Base-by-base conservation (phyloP, 768 basidiomycete species). In the Podaxis sp. region DNA sequence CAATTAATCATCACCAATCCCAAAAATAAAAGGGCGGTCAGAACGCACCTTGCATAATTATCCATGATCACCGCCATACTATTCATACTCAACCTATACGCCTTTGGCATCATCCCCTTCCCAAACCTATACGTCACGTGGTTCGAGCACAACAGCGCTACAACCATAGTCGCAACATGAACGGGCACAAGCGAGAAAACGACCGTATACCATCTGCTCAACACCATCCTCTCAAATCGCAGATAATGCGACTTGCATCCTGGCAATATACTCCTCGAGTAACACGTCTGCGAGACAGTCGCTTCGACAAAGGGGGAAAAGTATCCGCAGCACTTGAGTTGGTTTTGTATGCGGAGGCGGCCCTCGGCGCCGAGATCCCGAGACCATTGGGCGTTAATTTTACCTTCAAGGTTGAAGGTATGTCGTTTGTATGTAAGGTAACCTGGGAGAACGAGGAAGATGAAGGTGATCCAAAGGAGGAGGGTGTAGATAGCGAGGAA, bases 111-210 rank as follows among this genome's bases (percentile, higher is more conserved):
- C 85, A 93, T 87, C 63, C 92, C 91, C 77, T 93, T 93, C 9
- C 91, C 91, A 72, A 93, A 93, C 56, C 91, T 81, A 71, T 92
- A 93, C 22, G 91, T 93, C 71, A 94, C 86, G 66, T 93, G 91
- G 74, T 91, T 93, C 24, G 87, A 87, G 72, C 89, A 93, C 55
- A 93, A 73, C 59, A 93, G 73, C 13, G 80, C 85, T 1, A 79
- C 77, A 64, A 90, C 63, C 68, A 91, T 91, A 71, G 88, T 78
- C 22, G 69, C 70, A 52, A 94, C 72, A 63, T 93, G 91, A 12
- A 85, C 68, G 1, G 90, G 90, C 13, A 89, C 90, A 57, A 92
- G 68, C 15, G 82, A 72, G 72, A 93, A 93, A 17, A 83, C 75
- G 46, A 78, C 75, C 13, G 79, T 83, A 74, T 88, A 92, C 90